Base-by-base conservation (phyloP, 1,284 basidiomycete genomes). In the Wallemia hederae region DNA sequence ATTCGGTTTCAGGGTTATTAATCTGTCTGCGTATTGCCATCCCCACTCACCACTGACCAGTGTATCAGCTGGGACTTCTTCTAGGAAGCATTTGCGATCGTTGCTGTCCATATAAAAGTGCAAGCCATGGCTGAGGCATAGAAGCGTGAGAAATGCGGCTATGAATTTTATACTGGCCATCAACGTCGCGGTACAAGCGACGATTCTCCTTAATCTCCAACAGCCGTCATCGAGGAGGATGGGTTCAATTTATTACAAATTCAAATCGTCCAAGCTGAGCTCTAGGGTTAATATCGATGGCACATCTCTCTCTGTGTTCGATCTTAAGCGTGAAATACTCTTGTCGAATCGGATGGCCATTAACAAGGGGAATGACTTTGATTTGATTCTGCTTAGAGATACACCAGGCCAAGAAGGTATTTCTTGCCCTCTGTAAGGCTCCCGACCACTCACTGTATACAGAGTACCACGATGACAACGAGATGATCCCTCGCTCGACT, bases 221-320 rank as follows among this genome's bases (percentile, higher is more conserved):
- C 29, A 31, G 7, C 29, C 29, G 17, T 31, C 29, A 31, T 31
- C 29, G 17, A 22, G 11, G 14, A 49, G 3, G 24, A 92, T 91
- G 88, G 90, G 87, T 67, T 88, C 83, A 71, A 89, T 98, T 68
- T 97, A 94, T 75, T 98, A 97, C 80, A 87, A 85, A 73, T 98
- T 96, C 82, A 87, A 82, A 71, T 91, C 90, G 64, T 85, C 89
- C 70, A 85, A 79, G 75, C 83, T 89, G 73, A 90, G 96, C 73
- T 90, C 88, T 63, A 78, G 89, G 69, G 82, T 97, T 72, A 84
- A 87, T 62, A 97, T 99, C 74, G 92, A 98, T 70, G 92, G 92
- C 67, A 96, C 92, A 64, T 88, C 89, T 65, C 96, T 99, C 70
- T 91, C 89, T 67, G 88, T 98, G 65, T 98, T 96, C 77, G 94